A percentile compares a stretch with the other conserved stretches of the same genome.
Evolutionary conservation across 305 asterid genomes (phyloP).

Genomic region (Striga hermonthica): DNA sequence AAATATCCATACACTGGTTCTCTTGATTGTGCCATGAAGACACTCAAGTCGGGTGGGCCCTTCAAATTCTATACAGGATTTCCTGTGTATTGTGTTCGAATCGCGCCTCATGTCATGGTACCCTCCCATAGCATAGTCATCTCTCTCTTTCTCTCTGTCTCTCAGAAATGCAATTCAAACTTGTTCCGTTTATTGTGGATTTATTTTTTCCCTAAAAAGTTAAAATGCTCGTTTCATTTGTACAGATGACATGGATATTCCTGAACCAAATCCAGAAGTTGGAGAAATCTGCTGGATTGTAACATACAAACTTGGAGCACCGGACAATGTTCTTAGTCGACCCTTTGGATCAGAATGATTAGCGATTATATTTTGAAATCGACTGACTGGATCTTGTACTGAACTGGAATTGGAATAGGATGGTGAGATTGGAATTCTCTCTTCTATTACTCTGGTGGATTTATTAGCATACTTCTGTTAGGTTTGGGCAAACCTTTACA

Average conservation of each 20-base stretch:
- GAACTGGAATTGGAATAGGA: too few species aligned
- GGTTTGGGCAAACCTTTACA: too few species aligned
- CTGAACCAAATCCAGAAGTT: conserved; percentile 71
- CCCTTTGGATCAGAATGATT: too few species aligned
- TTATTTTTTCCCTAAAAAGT: neutral
- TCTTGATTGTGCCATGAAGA: conserved; percentile 60
- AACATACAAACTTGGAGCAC: neutral
- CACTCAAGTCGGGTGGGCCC: conserved; percentile 65
- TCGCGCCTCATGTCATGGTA: conserved; percentile 94
- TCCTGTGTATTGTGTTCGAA: conserved; percentile 78
- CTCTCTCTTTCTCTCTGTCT: neutral
- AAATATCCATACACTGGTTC: conserved; percentile 70
- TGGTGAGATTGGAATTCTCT: too few species aligned
- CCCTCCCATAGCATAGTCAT: neutral
- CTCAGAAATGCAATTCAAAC: too few species aligned
- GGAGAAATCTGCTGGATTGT: conserved; percentile 52
- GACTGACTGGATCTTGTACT: too few species aligned
- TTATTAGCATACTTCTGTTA: too few species aligned
- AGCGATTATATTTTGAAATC: too few species aligned
- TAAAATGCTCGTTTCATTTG: neutral
- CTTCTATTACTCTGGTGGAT: too few species aligned
- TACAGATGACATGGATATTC: conserved; percentile 92
- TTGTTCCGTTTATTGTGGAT: neutral
- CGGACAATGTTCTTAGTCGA: too few species aligned
- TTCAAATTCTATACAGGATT: conserved; percentile 75